Conservation (phyloP, 2,329 filamentous ascomycete genomes). For the Botrytis byssoidea region DNA sequence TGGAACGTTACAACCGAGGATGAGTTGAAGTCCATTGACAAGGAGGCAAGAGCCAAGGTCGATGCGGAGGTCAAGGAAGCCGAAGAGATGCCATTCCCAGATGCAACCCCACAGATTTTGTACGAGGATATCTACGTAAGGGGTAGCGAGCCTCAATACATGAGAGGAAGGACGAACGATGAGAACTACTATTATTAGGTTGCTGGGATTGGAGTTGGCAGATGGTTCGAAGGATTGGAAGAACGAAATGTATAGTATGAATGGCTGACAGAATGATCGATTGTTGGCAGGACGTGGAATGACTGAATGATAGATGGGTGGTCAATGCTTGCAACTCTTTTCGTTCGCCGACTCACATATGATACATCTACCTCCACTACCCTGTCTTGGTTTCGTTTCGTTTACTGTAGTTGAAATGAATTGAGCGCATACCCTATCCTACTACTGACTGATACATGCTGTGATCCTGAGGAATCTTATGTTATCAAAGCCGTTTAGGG, state of each 20-base stretch:
- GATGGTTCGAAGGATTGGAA: neutral
- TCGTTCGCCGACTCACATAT: neutral
- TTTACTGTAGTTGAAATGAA: slow-evolving; percentile 16
- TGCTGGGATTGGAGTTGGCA: neutral
- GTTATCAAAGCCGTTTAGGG: neutral
- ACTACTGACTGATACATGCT: neutral
- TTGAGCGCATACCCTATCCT: slow-evolving; percentile 12
- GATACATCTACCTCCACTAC: neutral
- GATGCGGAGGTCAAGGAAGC: slow-evolving; percentile 87
- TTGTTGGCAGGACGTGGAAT: slow-evolving; percentile 5
- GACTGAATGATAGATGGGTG: slow-evolving; percentile 14
- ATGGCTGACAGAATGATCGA: neutral
- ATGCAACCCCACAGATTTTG: slow-evolving; percentile 76
- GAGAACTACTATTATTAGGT: slow-evolving; percentile 74
- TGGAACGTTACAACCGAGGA: slow-evolving; percentile 91
- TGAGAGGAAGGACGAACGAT: slow-evolving; percentile 83
- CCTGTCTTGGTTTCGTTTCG: neutral
- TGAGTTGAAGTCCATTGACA: slow-evolving; percentile 94
- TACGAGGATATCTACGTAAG: slow-evolving; percentile 96
- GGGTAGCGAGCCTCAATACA: slow-evolving; percentile 82
- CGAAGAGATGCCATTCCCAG: slow-evolving; percentile 82
- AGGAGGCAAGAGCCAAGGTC: slow-evolving; percentile 81
- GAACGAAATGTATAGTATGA: slow-evolving; percentile 12
- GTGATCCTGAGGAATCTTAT: neutral
- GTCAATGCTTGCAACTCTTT: neutral